Percentiles rank a stretch among this genome's conserved stretches.
phyloP scores from a whole-genome alignment of 2,329 filamentous ascomycete species.

The Nannizzia gypsea region DNA sequence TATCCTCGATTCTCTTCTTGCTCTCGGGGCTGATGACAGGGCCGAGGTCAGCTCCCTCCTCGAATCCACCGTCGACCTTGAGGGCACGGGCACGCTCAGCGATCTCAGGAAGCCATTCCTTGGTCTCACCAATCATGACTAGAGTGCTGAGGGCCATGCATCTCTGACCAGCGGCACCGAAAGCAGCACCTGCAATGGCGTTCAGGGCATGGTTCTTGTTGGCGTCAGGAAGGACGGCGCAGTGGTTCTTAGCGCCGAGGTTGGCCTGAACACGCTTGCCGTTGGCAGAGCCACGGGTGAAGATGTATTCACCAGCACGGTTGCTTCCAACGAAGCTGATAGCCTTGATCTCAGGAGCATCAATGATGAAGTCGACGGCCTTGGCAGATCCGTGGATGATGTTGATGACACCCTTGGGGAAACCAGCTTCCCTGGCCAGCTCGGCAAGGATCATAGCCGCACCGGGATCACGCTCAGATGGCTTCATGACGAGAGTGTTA shows the following conservation, averaged over 20 bases:
- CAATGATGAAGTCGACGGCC: slow-evolving; percentile 58
- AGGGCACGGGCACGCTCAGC: slow-evolving; percentile 49
- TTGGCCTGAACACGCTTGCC: slow-evolving; percentile 61
- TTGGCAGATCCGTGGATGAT: slow-evolving; percentile 53
- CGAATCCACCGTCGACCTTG: slow-evolving; percentile 50
- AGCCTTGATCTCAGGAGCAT: slow-evolving; percentile 57
- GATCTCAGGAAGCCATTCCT: slow-evolving; percentile 52
- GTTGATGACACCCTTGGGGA: slow-evolving; percentile 55
- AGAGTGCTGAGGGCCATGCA: slow-evolving; percentile 58
- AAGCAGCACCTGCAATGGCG: slow-evolving; percentile 54
- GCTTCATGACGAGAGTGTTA: slow-evolving; percentile 54
- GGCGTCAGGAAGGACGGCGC: slow-evolving; percentile 53
- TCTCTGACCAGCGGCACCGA: slow-evolving; percentile 56
- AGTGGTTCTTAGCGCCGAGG: slow-evolving; percentile 59
- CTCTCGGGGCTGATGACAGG: slow-evolving; percentile 53
- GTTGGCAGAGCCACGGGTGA: slow-evolving; percentile 53
- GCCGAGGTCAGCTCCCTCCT: slow-evolving; percentile 49
- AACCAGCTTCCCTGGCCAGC: slow-evolving; percentile 51
- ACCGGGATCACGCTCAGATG: slow-evolving; percentile 54
- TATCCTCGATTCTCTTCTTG: slow-evolving; percentile 50
- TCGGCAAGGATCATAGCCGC: slow-evolving; percentile 56
- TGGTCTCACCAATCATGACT: slow-evolving; percentile 53
- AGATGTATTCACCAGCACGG: slow-evolving; percentile 59
- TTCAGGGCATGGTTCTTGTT: slow-evolving; percentile 59
- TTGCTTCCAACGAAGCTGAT: slow-evolving; percentile 58